These are phyloP conservation scores for Oryza glaberrima DNA, from an alignment of 176 grass and related monocot genomes.

Conservation along the genomic window DNA sequence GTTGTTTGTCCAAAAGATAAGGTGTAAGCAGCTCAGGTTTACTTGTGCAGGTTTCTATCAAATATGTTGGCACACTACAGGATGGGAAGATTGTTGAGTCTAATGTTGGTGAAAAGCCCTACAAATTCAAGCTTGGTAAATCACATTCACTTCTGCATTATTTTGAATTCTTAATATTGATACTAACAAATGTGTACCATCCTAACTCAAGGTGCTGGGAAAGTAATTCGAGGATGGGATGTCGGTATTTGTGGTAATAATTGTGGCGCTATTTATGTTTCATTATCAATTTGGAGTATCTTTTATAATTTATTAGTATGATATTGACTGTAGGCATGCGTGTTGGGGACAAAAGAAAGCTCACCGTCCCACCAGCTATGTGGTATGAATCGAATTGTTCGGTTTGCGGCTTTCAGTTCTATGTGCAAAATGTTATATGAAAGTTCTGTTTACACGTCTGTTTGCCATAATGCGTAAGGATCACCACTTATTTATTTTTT, in stretches of 20 bases:
- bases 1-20: background rate
- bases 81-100: constrained; percentile 73
- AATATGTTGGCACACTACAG: constrained; percentile 78
- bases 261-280: background rate
- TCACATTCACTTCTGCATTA: background rate
- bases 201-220: constrained; percentile 64
- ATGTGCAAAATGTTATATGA: background rate
- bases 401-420: background rate
- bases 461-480: background rate
- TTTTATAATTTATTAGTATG: background rate
- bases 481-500: constrained; percentile 7
- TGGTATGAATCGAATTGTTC: constrained; percentile 37
- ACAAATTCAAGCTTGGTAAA: constrained; percentile 86
- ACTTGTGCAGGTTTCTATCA: constrained; percentile 76
- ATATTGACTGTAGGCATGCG: constrained; percentile 65
- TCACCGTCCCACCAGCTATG: constrained; percentile 75
- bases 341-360: constrained; percentile 81
- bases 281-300: background rate
- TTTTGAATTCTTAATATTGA: background rate
- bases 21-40: background rate
- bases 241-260: constrained; percentile 76
- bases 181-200: constrained; percentile 20
- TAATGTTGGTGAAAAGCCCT: constrained; percentile 64
- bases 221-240: constrained; percentile 94
- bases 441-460: background rate